Conservation (phyloP, 139 green algal genomes). For the Chlorella sp. region DNA sequence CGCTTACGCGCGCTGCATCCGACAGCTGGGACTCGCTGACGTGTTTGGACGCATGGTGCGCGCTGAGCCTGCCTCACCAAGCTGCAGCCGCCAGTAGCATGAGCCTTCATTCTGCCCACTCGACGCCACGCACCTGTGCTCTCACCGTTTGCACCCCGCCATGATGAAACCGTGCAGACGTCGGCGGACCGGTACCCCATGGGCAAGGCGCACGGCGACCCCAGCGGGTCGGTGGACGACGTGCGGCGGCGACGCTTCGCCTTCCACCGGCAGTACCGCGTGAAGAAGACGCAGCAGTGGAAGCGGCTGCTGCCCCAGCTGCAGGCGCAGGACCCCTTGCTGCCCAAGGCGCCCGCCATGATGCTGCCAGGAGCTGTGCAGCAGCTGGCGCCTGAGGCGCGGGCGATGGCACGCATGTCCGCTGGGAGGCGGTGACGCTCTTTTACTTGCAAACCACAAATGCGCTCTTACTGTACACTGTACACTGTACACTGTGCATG, state of each 20-base stretch:
- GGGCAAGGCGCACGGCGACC: constrained; percentile 10
- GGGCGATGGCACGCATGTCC: no score
- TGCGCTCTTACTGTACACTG: no score
- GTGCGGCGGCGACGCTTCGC: constrained; percentile 21
- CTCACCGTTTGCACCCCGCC: no score
- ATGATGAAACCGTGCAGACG: constrained; percentile 23
- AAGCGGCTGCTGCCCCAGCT: constrained; percentile 21
- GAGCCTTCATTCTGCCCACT: not conserved
- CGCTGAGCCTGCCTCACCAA: not conserved
- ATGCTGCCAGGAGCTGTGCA: not conserved
- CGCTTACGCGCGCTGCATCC: constrained; percentile 31
- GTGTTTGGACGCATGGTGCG: constrained; percentile 28
- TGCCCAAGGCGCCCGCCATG: not conserved
- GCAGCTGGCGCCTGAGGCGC: not conserved
- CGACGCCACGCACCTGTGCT: not conserved
- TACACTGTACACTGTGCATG: no score
- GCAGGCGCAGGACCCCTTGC: constrained; percentile 18
- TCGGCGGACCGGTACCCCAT: constrained; percentile 24
- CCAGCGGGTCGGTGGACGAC: constrained; percentile 6
- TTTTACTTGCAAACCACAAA: not conserved
- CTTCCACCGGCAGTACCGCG: constrained; percentile 30
- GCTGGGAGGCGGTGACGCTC: no score
- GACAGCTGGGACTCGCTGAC: constrained; percentile 43
- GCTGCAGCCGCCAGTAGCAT: not conserved
- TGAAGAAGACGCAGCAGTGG: constrained; percentile 34